A percentile compares a stretch with the other conserved stretches of the same genome.
These are phyloP conservation scores for Citrus maxima DNA, from an alignment of 345 rosid species.

Conservation along the genomic window DNA sequence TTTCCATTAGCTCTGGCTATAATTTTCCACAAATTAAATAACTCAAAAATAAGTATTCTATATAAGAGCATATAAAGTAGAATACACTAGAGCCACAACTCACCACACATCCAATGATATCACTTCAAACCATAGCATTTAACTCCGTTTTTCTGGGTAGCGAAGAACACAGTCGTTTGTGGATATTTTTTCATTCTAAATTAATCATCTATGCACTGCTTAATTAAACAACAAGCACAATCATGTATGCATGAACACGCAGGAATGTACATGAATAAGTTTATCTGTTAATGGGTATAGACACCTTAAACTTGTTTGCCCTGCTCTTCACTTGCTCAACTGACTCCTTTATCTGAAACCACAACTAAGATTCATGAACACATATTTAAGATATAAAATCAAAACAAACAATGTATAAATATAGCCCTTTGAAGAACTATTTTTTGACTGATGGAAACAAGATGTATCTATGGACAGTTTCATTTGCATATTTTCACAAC, in stretches of 20 bases:
- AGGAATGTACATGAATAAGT: not conserved
- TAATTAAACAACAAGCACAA: slow-evolving; percentile 10
- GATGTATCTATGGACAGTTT: not conserved
- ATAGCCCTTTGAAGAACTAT: not conserved
- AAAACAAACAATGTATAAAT: not conserved
- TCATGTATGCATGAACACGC: not conserved
- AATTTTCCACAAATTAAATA: slow-evolving; percentile 11
- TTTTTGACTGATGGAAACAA: not conserved
- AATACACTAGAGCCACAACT: not conserved
- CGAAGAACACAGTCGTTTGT: not conserved
- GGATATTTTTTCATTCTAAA: not conserved
- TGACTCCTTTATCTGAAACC: slow-evolving; percentile 51
- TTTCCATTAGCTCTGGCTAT: slow-evolving; percentile 57
- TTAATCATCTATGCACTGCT: not conserved
- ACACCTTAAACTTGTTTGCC: slow-evolving; percentile 52
- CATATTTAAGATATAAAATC: not conserved
- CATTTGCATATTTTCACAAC: not conserved
- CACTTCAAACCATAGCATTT: not conserved
- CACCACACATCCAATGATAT: not conserved
- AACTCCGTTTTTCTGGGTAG: not conserved
- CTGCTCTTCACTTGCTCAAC: slow-evolving; percentile 42
- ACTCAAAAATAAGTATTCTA: not conserved
- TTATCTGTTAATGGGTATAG: slow-evolving; percentile 5
- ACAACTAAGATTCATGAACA: slow-evolving; percentile 14
- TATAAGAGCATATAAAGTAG: not conserved